Percentiles rank a stretch among this genome's conserved stretches.
These are phyloP conservation scores for Lasiosphaeria hispida DNA, from an alignment of 495 filamentous ascomycete genomes.

Conservation along the genomic window DNA sequence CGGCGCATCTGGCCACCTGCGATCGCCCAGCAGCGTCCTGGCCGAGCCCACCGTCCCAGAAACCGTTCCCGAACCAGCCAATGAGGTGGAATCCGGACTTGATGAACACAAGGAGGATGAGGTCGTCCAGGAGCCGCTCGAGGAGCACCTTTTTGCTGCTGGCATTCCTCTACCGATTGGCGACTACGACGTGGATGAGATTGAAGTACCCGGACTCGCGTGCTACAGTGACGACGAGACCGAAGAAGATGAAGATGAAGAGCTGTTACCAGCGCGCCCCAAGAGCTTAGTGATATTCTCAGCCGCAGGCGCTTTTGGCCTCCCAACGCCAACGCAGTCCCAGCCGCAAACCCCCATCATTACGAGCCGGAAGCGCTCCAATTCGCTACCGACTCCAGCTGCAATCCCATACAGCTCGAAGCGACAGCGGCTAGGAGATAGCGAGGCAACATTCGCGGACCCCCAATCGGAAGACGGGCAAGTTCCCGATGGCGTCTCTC, in stretches of 20 bases:
- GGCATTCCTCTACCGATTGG: slow-evolving; percentile 62
- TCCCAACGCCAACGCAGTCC: slow-evolving; percentile 37
- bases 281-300: slow-evolving; percentile 60
- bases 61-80: slow-evolving; percentile 24
- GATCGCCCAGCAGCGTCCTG: slow-evolving; percentile 37
- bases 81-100: slow-evolving; percentile 9
- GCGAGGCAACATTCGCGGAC: background rate
- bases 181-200: slow-evolving; percentile 71
- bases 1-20: slow-evolving; percentile 25
- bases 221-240: slow-evolving; percentile 58
- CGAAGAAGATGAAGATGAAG: slow-evolving; percentile 45
- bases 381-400: slow-evolving; percentile 50
- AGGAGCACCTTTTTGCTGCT: slow-evolving; percentile 43
- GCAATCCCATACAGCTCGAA: slow-evolving; percentile 21
- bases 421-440: background rate
- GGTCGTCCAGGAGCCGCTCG: slow-evolving; percentile 16
- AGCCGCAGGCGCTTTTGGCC: background rate
- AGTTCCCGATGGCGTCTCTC: too few species aligned
- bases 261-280: slow-evolving; percentile 41
- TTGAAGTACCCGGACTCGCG: slow-evolving; percentile 65
- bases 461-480: too few species aligned
- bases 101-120: slow-evolving; percentile 1
- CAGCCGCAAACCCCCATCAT: slow-evolving; percentile 24
- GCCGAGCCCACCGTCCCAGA: slow-evolving; percentile 28
- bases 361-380: slow-evolving; percentile 50